Base-by-base conservation (phyloP, 2,329 filamentous ascomycete genomes). In the Pseudogymnoascus sp. region DNA sequence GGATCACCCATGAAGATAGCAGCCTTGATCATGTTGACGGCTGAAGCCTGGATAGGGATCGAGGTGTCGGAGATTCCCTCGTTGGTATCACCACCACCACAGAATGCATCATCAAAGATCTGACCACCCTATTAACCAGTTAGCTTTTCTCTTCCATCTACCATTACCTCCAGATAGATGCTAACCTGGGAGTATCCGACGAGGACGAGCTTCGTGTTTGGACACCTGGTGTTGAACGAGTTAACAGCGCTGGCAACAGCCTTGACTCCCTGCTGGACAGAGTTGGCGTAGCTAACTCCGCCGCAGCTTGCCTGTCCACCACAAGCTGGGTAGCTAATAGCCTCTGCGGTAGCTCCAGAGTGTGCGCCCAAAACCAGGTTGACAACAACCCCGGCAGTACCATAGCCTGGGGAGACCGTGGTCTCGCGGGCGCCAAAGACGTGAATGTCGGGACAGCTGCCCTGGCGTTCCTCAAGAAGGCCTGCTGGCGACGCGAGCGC, bases 1-100 rank as follows among this genome's bases (percentile, higher is more conserved):
- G 86, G 86, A 67, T 85, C 79, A 6, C 85, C 85, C 78, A 87
- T 81, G 69, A 86, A 82, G 65, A 88, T 85, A 12, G 79, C 82
- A 0, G 82, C 85, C 71, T 85, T 85, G 66, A 88, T 79, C 68
- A 79, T 78, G 3, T 72, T 73, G 6, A 84, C 71, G 2, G 81
- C 81, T 5, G 74, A 74, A 4, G 77, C 75, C 7, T 74, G 72
- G 39, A 81, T 71, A 37, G 73, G 71, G 8, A 74, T 70, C 0
- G 77, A 75, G 6, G 79, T 78, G 58, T 76, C 78, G 20, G 72
- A 68, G 58, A 81, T 71, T 61, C 78, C 78, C 41, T 73, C 68
- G 59, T 78, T 78, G 4, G 72, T 69, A 62, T 80, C 79, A 4
- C 76, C 76, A 28, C 82, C 83, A 12, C 83, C 83, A 66, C 83